These are phyloP conservation scores for Neocallimastix lanati DNA, from an alignment of 192 early-diverging fungal species.

Conservation along the genomic window DNA sequence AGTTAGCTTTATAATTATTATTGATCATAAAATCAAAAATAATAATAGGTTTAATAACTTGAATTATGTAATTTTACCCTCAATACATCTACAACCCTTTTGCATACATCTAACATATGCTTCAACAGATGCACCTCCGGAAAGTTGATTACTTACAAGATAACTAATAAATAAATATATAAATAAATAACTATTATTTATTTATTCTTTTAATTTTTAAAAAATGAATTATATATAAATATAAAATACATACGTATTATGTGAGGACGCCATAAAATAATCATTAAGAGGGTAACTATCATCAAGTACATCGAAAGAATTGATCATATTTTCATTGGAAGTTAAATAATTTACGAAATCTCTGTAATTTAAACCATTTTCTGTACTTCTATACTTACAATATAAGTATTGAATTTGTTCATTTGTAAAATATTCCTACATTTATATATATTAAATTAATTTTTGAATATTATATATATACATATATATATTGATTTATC, in stretches of 20 bases:
- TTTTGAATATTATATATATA: too few relatives aligned
- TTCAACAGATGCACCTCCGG: slow-evolving; percentile 59
- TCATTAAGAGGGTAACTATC: slow-evolving; percentile 34
- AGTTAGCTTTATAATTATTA: too few relatives aligned
- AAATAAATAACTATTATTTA: too few relatives aligned
- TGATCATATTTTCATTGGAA: background rate
- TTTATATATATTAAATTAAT: too few relatives aligned
- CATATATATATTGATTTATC: too few relatives aligned
- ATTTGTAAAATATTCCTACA: background rate
- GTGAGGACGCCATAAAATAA: slow-evolving; percentile 73
- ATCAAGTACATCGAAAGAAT: background rate
- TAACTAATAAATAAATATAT: too few relatives aligned
- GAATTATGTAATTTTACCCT: too few relatives aligned
- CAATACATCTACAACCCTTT: slow-evolving; percentile 75
- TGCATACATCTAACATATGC: slow-evolving; percentile 73
- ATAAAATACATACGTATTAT: slow-evolving; percentile 50
- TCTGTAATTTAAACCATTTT: background rate
- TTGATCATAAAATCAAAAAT: too few relatives aligned
- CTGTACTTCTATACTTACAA: background rate
- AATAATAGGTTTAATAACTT: too few relatives aligned
- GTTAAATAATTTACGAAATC: background rate
- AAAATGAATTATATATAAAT: background rate
- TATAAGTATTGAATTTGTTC: background rate
- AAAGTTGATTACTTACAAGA: slow-evolving; percentile 63
- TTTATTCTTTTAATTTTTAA: too few relatives aligned